A percentile compares a stretch with the other conserved stretches of the same genome.
Evolutionary conservation across 176 grass and related monocot genomes (phyloP).

Genomic region (Zoysia pacifica): DNA sequence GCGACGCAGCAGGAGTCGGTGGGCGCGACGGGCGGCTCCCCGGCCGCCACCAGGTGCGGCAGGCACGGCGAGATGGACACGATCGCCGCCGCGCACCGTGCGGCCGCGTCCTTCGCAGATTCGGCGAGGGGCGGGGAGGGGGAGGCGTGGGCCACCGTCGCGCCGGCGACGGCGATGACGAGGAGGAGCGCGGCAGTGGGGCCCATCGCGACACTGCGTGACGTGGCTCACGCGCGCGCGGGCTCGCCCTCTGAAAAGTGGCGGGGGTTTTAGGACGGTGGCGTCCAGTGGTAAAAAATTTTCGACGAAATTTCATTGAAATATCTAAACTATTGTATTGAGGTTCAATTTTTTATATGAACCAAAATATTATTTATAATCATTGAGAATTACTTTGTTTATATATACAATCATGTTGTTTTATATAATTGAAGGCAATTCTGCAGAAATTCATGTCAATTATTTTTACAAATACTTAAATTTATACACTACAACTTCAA

Average conservation of each 20-base stretch:
- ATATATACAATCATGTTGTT: too few relatives aligned
- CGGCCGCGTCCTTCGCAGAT: background rate
- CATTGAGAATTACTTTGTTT: too few relatives aligned
- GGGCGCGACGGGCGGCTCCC: conserved; percentile 21
- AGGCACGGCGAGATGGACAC: conserved; percentile 51
- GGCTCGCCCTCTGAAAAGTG: background rate
- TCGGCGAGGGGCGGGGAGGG: background rate
- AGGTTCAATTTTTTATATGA: too few relatives aligned
- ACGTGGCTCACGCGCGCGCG: background rate
- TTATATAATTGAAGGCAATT: too few relatives aligned
- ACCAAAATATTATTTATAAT: too few relatives aligned
- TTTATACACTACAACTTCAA: too few relatives aligned
- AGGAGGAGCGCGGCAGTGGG: background rate
- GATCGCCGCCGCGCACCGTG: conserved; percentile 32
- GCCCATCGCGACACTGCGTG: conserved; percentile 1
- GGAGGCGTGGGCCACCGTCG: too few relatives aligned
- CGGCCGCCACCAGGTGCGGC: conserved; percentile 35
- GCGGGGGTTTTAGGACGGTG: background rate
- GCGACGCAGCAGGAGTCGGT: conserved; percentile 52
- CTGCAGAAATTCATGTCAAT: too few relatives aligned
- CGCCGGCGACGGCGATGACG: background rate
- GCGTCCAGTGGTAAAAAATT: background rate
- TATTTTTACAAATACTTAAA: too few relatives aligned
- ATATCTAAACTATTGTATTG: too few relatives aligned
- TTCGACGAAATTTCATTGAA: too few relatives aligned